phyloP scores from a whole-genome alignment of 169 alveolate genomes.

The Ichthyophthirius multifiliis region DNA sequence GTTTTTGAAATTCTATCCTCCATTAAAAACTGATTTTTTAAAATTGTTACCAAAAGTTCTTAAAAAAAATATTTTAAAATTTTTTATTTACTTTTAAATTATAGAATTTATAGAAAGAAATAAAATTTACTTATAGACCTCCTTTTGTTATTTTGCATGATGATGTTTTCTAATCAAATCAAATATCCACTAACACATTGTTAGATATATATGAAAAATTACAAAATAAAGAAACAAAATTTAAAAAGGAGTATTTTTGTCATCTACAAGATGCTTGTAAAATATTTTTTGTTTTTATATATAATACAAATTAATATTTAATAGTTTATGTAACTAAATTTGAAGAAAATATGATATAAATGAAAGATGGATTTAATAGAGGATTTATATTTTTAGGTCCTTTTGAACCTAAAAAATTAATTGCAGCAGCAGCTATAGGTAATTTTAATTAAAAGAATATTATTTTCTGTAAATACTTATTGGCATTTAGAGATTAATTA shows the following conservation, averaged over 20 bases:
- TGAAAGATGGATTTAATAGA: constrained; percentile 8
- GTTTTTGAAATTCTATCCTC: constrained; percentile 2
- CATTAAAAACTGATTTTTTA: constrained; percentile 10
- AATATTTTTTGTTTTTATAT: background rate
- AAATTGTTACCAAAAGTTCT: constrained; percentile 12
- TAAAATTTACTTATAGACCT: background rate
- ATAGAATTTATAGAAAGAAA: background rate
- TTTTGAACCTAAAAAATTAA: constrained; percentile 6
- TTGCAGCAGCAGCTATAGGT: background rate
- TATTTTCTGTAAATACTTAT: background rate
- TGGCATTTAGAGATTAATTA: background rate
- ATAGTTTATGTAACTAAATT: constrained; percentile 2
- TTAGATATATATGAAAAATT: constrained; percentile 12
- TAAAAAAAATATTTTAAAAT: background rate
- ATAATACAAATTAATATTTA: background rate
- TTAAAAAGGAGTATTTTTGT: background rate
- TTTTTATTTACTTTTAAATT: background rate
- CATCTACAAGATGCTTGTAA: background rate
- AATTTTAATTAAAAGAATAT: background rate
- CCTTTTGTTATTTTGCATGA: constrained; percentile 5
- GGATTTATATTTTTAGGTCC: constrained; percentile 11
- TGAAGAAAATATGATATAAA: background rate
- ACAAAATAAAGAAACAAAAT: background rate
- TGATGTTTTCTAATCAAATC: background rate
- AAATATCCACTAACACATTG: background rate